Percentiles rank a stretch among this genome's conserved stretches.
These are phyloP conservation scores for Daedaleopsis sinensis DNA, from an alignment of 768 basidiomycete genomes.

Conservation along the genomic window DNA sequence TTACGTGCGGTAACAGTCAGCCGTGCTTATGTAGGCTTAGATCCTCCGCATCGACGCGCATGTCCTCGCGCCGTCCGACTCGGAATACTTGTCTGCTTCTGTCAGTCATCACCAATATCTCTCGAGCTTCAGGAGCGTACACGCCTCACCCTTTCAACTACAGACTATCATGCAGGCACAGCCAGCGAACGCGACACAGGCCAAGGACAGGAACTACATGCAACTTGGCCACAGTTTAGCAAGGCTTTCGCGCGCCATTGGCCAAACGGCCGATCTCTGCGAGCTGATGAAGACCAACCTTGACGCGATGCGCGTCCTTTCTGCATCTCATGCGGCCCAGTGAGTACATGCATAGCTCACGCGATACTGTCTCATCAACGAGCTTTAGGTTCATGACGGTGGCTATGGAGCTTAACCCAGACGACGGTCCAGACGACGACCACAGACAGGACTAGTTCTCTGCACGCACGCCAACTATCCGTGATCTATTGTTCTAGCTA, in stretches of 20 bases:
- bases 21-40: too few species aligned
- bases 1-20: too few species aligned
- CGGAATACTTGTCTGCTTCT: too few species aligned
- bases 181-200: conserved; percentile 69
- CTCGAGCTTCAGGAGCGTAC: too few species aligned
- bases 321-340: conserved; percentile 83
- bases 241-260: conserved; percentile 66
- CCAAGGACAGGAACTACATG: conserved; percentile 80
- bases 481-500: too few species aligned
- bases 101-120: too few species aligned
- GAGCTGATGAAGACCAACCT: conserved; percentile 77
- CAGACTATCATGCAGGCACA: conserved; percentile 28
- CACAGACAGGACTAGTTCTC: not conserved
- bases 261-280: conserved; percentile 76
- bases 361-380: not conserved
- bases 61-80: too few species aligned
- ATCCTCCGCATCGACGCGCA: too few species aligned
- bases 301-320: conserved; percentile 77
- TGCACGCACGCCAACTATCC: too few species aligned
- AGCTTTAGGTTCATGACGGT: conserved; percentile 52
- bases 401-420: conserved; percentile 40
- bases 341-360: conserved; percentile 38
- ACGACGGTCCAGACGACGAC: not conserved
- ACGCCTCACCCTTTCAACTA: not conserved
- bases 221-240: conserved; percentile 73